phyloP scores from a whole-genome alignment of 2,329 filamentous ascomycete genomes.

The Nemania sp. region DNA sequence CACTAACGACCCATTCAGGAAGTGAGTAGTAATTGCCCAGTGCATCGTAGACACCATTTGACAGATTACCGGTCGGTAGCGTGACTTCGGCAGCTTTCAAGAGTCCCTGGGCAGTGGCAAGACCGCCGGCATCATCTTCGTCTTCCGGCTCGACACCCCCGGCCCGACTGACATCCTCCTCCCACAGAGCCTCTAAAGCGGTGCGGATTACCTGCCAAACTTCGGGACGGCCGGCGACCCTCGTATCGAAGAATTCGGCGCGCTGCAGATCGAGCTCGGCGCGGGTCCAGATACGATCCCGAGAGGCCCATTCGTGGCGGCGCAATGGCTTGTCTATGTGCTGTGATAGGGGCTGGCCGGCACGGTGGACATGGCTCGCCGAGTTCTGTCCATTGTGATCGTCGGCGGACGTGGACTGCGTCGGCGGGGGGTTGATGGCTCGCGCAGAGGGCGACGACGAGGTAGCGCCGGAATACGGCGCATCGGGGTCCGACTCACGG shows the following conservation, averaged over 20 bases:
- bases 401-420: conserved; percentile 51
- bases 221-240: conserved; percentile 80
- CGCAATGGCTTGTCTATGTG: conserved; percentile 78
- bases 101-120: conserved; percentile 82
- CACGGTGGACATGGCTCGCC: conserved; percentile 43
- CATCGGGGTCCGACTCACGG: conserved; percentile 63
- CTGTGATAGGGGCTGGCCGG: conserved; percentile 63
- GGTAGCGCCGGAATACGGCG: conserved; percentile 61
- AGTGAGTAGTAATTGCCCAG: conserved; percentile 77
- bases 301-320: conserved; percentile 73
- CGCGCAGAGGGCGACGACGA: conserved; percentile 63
- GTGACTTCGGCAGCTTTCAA: conserved; percentile 82
- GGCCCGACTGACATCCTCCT: conserved; percentile 55
- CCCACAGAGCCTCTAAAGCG: conserved; percentile 76
- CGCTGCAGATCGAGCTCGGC: conserved; percentile 76
- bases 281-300: conserved; percentile 76
- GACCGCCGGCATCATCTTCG: conserved; percentile 52
- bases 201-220: conserved; percentile 82
- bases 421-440: conserved; percentile 62
- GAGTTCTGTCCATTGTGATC: conserved; percentile 41
- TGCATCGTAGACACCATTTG: conserved; percentile 78
- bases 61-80: conserved; percentile 77
- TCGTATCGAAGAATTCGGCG: conserved; percentile 88
- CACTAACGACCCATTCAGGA: conserved; percentile 75
- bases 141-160: conserved; percentile 43